Evolutionary conservation across 2,329 filamentous ascomycete genomes (phyloP), one percentile per base, ranked within the genome.

Genomic region (Colletotrichum filicis): DNA sequence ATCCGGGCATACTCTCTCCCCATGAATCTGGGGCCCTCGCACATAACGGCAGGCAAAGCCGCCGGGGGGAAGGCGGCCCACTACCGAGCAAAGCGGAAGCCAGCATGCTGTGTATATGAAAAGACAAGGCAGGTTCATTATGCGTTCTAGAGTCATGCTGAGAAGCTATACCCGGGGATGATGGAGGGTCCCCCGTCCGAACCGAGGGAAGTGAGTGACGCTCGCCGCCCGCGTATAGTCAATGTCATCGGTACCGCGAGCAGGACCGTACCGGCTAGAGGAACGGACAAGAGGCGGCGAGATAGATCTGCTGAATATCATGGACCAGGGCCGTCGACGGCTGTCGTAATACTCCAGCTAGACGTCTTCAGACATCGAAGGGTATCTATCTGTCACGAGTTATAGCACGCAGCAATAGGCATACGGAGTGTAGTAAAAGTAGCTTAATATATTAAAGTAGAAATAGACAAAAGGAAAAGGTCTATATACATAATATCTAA

Each of bases 91-190:
- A 49, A 42, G 24, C 37, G 26, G 49, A 60, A 24, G 14, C 46
- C 70, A 57, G 52, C 24, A 19, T 26, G 24, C 24, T 26, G 24
- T 26, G 24, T 24, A 22, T n/a, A 49, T n/a, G 1, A 52, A 35
- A 61, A 16, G 37, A 37, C 46, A 42, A 35, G 59, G 58, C 19
- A 37, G 28, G 30, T 28, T 37, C 7, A 53, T 70, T 14, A 65
- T 64, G 70, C 70, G 59, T 22, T 26, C 59, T 22, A 46, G 70
- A 73, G 53, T 70, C 66, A 73, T 70, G 66, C 42, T 49, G 24
- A 49, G 32, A 28, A 35, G 7, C 4, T 35, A 28, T 22, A 49
- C 68, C 32, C 8, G 57, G 56, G 35, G 49, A 30, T 24, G 16
- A n/a, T 26, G 42, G n/a, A 24, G 28, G 61, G 28, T 22, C 42